A percentile compares a stretch with the other conserved stretches of the same genome.
Evolutionary conservation across 768 basidiomycete genomes (phyloP).

Genomic region (Macrocybe gigantea): DNA sequence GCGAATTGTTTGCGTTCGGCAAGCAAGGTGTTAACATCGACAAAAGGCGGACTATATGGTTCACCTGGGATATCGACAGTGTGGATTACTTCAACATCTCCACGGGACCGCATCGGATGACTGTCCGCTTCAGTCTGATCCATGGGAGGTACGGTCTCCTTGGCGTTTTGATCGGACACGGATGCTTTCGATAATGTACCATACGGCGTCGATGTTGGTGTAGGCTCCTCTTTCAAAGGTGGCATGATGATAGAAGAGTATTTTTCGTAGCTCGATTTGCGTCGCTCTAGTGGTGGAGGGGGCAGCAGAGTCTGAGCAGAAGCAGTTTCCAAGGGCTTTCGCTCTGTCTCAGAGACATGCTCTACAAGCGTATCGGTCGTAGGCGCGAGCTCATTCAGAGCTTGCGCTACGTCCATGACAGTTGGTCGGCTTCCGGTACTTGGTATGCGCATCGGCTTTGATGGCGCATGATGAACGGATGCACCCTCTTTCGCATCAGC

Average conservation of each 20-base stretch:
- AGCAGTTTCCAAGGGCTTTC: slow-evolving; percentile 9
- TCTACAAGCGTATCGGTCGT: not conserved
- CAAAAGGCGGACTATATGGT: too few relatives aligned
- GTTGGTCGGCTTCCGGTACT: slow-evolving; percentile 65
- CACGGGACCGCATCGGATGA: too few relatives aligned
- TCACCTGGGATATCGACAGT: too few relatives aligned
- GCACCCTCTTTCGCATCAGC: slow-evolving; percentile 13
- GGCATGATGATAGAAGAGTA: slow-evolving; percentile 61
- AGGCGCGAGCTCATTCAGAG: slow-evolving; percentile 30
- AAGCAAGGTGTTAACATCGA: too few relatives aligned
- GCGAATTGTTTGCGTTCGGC: not conserved
- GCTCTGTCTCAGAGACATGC: not conserved
- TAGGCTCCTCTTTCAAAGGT: slow-evolving; percentile 61
- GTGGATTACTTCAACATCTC: too few relatives aligned
- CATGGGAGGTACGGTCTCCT: not conserved
- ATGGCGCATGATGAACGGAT: slow-evolving; percentile 23
- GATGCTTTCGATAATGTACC: slow-evolving; percentile 35
- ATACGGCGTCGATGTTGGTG: slow-evolving; percentile 49
- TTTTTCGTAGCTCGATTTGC: slow-evolving; percentile 62
- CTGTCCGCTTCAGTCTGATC: not conserved
- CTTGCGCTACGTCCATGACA: slow-evolving; percentile 76
- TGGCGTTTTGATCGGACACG: too few relatives aligned
- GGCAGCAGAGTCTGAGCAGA: slow-evolving; percentile 16
- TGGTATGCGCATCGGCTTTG: slow-evolving; percentile 51
- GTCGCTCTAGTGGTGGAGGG: slow-evolving; percentile 41